Evolutionary conservation across 73 alveolate genomes (phyloP).

Genomic region (Paramecium pentaurelia): DNA sequence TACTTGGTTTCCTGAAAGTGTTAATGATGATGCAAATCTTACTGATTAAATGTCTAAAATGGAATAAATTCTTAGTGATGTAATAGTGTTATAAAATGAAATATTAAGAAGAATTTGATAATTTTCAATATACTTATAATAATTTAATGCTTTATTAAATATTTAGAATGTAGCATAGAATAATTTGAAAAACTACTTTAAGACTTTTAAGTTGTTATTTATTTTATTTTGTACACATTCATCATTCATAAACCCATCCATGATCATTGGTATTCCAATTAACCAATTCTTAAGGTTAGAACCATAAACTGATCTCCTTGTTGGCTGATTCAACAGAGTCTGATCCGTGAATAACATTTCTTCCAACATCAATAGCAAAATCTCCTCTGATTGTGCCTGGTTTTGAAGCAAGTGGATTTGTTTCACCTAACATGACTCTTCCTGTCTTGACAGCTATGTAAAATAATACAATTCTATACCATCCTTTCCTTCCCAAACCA

Average conservation of each 20-base stretch:
- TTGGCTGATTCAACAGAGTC: slow-evolving; percentile 94
- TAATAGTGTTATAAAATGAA: neutral
- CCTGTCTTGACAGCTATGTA: slow-evolving; percentile 80
- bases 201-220: neutral
- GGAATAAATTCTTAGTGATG: neutral
- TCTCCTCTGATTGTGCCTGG: slow-evolving; percentile 99
- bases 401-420: slow-evolving; percentile 91
- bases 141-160: neutral
- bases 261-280: slow-evolving; percentile 81
- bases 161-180: neutral
- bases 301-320: slow-evolving; percentile 96
- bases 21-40: neutral
- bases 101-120: neutral
- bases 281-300: slow-evolving; percentile 86
- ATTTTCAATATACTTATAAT: neutral
- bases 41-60: neutral
- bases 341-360: slow-evolving; percentile 97
- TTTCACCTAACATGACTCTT: slow-evolving; percentile 95
- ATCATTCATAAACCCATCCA: slow-evolving; percentile 93
- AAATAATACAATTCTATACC: neutral
- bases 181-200: neutral
- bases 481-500: slow-evolving; percentile 98
- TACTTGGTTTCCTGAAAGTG: neutral
- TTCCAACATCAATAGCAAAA: slow-evolving; percentile 93
- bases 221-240: neutral